phyloP scores from a whole-genome alignment of 116 monocot species.

The Papilionanthe hybrid region DNA sequence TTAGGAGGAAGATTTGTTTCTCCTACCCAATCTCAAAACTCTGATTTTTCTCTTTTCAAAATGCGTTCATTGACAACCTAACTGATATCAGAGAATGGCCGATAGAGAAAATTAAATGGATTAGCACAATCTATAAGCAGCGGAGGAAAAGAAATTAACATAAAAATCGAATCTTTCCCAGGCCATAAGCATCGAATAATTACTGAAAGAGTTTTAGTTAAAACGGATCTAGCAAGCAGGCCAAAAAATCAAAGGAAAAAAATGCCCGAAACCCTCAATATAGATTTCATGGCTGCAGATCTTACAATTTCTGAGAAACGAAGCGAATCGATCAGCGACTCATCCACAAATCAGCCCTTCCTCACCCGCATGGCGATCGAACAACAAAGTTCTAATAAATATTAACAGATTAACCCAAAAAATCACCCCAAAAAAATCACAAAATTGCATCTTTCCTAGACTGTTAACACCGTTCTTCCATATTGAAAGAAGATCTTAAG shows the following conservation, averaged over 20 bases:
- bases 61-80: neutral
- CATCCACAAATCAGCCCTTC: neutral
- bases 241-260: neutral
- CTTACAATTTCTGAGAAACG: neutral
- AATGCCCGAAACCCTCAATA: neutral
- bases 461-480: neutral
- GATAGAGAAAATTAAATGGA: neutral
- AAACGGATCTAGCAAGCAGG: neutral
- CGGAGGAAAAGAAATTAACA: neutral
- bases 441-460: neutral
- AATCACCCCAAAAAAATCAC: neutral
- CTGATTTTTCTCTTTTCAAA: neutral
- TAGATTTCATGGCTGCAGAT: neutral
- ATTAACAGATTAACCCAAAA: neutral
- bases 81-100: neutral
- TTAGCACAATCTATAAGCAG: neutral
- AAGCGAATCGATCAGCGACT: neutral
- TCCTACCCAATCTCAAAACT: neutral
- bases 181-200: neutral
- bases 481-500: neutral
- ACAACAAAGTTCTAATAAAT: neutral
- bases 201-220: neutral
- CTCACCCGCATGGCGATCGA: neutral
- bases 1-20: neutral
- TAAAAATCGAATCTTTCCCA: neutral